Conservation (phyloP, 2,329 filamentous ascomycete species). For the Beauveria caledonica region DNA sequence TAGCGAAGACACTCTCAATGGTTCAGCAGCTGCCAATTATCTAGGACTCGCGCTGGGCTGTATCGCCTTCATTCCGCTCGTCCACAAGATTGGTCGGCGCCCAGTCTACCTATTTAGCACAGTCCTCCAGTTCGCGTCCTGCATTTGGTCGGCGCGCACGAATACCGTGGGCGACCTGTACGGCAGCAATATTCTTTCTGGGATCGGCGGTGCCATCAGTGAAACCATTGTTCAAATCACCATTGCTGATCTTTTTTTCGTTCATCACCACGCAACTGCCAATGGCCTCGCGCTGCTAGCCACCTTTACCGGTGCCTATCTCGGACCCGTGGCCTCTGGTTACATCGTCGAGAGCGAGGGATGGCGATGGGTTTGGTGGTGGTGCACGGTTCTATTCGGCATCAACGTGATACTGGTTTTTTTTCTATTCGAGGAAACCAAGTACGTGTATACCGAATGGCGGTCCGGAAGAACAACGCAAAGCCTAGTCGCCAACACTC, state of each 20-base stretch:
- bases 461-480: not conserved
- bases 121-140: constrained; percentile 26
- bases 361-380: constrained; percentile 33
- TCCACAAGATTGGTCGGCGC: constrained; percentile 18
- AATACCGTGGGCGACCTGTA: constrained; percentile 34
- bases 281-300: constrained; percentile 36
- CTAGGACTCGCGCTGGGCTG: constrained; percentile 17
- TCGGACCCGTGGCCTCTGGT: constrained; percentile 23
- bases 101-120: constrained; percentile 26
- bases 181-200: constrained; percentile 28
- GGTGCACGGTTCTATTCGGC: constrained; percentile 17
- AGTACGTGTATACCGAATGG: constrained; percentile 15
- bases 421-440: constrained; percentile 28
- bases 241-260: constrained; percentile 25
- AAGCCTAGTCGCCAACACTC: not conserved
- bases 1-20: constrained; percentile 10
- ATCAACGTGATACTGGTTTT: constrained; percentile 15
- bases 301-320: constrained; percentile 21
- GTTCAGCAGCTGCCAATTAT: constrained; percentile 11
- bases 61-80: constrained; percentile 17
- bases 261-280: constrained; percentile 30
- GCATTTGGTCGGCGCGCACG: constrained; percentile 34
- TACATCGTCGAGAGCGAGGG: constrained; percentile 18
- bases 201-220: constrained; percentile 29
- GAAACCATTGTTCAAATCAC: constrained; percentile 33